These are phyloP conservation scores for Gaultheria prostrata DNA, from an alignment of 148 eudicot species.

Conservation along the genomic window DNA sequence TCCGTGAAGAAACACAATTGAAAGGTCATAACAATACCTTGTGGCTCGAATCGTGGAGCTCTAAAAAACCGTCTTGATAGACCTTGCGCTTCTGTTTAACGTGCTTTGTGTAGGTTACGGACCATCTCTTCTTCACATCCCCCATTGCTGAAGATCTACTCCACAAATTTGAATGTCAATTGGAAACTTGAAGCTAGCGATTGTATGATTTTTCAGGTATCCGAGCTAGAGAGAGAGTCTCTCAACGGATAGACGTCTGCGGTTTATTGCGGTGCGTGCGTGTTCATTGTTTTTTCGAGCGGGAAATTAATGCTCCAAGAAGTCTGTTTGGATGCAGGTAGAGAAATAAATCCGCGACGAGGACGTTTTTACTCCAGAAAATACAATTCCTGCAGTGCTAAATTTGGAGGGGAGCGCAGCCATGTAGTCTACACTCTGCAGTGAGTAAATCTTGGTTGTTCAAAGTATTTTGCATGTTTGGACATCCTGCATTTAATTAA, in stretches of 20 bases:
- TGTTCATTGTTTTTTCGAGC: not conserved
- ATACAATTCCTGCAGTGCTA: not conserved
- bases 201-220: not conserved
- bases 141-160: conserved; percentile 28
- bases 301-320: not conserved
- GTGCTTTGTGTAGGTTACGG: conserved; percentile 82
- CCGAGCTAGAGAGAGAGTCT: not conserved
- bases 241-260: not conserved
- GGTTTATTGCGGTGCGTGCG: not conserved
- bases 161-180: not conserved
- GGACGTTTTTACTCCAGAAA: conserved; percentile 25
- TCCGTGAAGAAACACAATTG: not conserved
- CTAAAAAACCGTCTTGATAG: conserved; percentile 71
- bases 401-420: too few relatives aligned
- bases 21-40: conserved; percentile 37
- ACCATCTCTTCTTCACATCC: conserved; percentile 61
- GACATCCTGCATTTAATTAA: too few relatives aligned
- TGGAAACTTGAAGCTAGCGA: not conserved
- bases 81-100: conserved; percentile 80
- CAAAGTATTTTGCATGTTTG: too few relatives aligned
- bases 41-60: conserved; percentile 41
- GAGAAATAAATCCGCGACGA: not conserved
- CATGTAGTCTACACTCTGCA: too few relatives aligned
- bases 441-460: too few relatives aligned
- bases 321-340: not conserved